Conservation (phyloP, 345 rosid genomes). For the Noccaea bulbosa region DNA sequence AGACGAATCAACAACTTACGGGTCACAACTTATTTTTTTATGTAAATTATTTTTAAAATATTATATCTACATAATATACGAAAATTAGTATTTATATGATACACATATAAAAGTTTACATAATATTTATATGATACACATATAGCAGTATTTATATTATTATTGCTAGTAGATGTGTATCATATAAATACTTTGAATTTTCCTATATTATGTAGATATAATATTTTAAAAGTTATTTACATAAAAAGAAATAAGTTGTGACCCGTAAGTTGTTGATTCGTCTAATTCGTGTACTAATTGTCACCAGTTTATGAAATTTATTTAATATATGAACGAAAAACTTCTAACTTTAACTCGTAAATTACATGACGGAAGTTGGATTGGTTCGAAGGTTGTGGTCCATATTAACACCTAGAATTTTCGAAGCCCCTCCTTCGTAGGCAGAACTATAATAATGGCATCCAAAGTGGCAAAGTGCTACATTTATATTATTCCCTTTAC, state of each 20-base stretch:
- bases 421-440: neutral
- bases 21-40: slow-evolving; percentile 1
- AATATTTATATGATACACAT: too few relatives aligned
- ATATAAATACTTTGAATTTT: neutral
- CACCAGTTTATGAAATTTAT: neutral
- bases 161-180: too few relatives aligned
- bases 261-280: neutral
- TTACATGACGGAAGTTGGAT: slow-evolving; percentile 10
- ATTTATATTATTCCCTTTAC: slow-evolving; percentile 15
- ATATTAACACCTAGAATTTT: slow-evolving; percentile 4
- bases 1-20: neutral
- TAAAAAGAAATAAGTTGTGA: slow-evolving; percentile 1
- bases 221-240: neutral
- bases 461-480: neutral
- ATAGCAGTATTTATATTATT: too few relatives aligned
- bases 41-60: neutral
- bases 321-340: neutral
- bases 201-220: neutral
- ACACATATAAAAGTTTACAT: too few relatives aligned
- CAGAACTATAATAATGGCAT: slow-evolving; percentile 6
- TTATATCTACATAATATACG: too few relatives aligned
- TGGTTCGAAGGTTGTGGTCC: slow-evolving; percentile 13
- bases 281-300: neutral
- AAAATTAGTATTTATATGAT: too few relatives aligned
- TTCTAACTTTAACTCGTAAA: neutral